Conservation (phyloP, 257 asterid species). For the Solanum dulcamara region DNA sequence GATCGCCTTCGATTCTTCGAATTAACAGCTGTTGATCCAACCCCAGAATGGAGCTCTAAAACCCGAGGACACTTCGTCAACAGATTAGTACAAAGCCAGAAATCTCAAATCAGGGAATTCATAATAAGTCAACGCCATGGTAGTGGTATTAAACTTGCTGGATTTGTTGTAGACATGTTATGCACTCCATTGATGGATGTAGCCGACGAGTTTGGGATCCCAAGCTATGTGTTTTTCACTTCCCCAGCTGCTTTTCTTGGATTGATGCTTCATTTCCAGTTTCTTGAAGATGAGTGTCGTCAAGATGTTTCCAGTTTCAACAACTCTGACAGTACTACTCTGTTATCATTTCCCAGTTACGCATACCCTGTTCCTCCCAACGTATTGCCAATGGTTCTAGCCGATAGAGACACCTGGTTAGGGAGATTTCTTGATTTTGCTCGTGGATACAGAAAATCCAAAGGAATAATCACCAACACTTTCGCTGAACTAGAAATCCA, state of each 20-base stretch:
- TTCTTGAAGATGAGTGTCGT: constrained; percentile 38
- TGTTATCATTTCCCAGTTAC: constrained; percentile 28
- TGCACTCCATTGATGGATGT: constrained; percentile 50
- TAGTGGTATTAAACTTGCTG: neutral
- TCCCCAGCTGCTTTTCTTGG: constrained; percentile 57
- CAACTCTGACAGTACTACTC: constrained; percentile 4
- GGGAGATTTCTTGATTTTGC: constrained; percentile 41
- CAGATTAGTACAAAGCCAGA: constrained; percentile 33
- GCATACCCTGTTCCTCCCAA: constrained; percentile 25
- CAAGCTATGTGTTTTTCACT: constrained; percentile 42
- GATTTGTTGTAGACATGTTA: constrained; percentile 52
- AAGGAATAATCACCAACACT: constrained; percentile 48
- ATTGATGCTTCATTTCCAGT: constrained; percentile 47
- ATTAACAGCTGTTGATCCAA: constrained; percentile 34
- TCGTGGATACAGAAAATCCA: constrained; percentile 42
- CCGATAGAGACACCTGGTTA: constrained; percentile 29
- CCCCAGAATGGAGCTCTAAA: constrained; percentile 51
- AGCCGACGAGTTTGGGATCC: constrained; percentile 30
- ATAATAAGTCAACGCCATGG: constrained; percentile 6
- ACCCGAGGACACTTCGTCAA: constrained; percentile 51
- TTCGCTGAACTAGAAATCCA: constrained; percentile 37
- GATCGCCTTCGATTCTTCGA: constrained; percentile 28
- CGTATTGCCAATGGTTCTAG: constrained; percentile 31
- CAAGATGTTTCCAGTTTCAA: constrained; percentile 24
- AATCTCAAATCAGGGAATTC: constrained; percentile 23